These are phyloP conservation scores for Nidularia pulvinata DNA, from an alignment of 768 basidiomycete genomes.

Conservation along the genomic window DNA sequence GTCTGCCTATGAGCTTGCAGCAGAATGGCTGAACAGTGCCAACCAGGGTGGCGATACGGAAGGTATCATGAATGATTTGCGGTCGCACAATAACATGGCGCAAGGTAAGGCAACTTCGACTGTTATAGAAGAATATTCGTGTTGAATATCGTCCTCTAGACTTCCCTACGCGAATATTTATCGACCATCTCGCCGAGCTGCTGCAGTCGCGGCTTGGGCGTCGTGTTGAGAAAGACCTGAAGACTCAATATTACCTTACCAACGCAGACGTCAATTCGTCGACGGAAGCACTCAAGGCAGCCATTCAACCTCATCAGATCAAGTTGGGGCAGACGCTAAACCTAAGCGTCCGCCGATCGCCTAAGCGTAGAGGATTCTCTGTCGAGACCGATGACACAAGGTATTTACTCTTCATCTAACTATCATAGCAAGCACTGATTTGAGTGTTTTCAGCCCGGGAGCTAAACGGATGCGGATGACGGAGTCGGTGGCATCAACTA, in stretches of 20 bases:
- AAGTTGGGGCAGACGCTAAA: constrained; percentile 36
- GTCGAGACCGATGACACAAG: constrained; percentile 33
- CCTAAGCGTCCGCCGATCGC: constrained; percentile 39
- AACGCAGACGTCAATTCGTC: constrained; percentile 24
- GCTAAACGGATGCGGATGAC: constrained; percentile 46
- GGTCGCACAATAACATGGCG: constrained; percentile 41
- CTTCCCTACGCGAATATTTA: constrained; percentile 46
- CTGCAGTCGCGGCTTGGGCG: constrained; percentile 26
- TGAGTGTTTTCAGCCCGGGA: constrained; percentile 12
- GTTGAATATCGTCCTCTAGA: constrained; percentile 17
- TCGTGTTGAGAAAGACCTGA: constrained; percentile 9
- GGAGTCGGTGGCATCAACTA: constrained; percentile 24
- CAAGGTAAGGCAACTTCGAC: constrained; percentile 28
- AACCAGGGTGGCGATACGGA: constrained; percentile 23
- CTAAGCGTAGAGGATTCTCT: constrained; percentile 45
- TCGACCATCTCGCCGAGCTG: constrained; percentile 47
- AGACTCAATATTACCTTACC: constrained; percentile 15
- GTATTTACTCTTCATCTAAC: constrained; percentile 22
- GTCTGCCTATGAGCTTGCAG: constrained; percentile 34
- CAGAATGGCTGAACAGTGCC: constrained; percentile 36
- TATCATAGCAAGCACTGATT: not conserved
- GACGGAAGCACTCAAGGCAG: constrained; percentile 26
- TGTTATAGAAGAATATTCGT: not conserved
- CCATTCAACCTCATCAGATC: constrained; percentile 28
- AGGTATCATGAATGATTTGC: constrained; percentile 34